Conservation (phyloP, 768 basidiomycete species). For the Mycena sanguinolenta region DNA sequence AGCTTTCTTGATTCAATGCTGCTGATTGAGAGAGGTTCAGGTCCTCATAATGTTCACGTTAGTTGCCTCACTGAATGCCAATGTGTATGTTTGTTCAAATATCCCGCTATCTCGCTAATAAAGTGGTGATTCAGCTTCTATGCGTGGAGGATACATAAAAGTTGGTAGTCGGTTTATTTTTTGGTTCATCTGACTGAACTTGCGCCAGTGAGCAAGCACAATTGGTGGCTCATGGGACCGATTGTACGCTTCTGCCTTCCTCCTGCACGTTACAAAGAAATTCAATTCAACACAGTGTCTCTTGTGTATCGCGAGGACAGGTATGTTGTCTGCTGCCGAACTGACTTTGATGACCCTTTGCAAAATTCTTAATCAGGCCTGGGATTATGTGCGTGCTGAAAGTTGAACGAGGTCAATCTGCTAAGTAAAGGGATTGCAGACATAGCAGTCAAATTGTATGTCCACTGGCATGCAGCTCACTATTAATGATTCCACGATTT, state of each 20-base stretch:
- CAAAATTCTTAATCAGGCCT: slow-evolving; percentile 6
- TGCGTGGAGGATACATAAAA: slow-evolving; percentile 48
- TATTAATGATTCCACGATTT: too few relatives aligned
- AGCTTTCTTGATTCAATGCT: not conserved
- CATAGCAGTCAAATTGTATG: slow-evolving; percentile 6
- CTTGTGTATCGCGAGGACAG: slow-evolving; percentile 15
- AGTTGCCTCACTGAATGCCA: slow-evolving; percentile 27
- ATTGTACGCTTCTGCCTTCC: slow-evolving; percentile 27
- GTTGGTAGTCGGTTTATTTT: slow-evolving; percentile 43
- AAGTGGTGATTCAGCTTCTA: slow-evolving; percentile 11
- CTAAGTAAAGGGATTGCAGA: not conserved
- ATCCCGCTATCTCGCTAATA: not conserved
- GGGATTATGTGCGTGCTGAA: slow-evolving; percentile 16
- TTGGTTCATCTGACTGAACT: not conserved
- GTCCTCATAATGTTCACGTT: not conserved
- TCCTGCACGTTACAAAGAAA: not conserved
- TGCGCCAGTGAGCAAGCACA: slow-evolving; percentile 50
- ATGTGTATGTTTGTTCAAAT: slow-evolving; percentile 20
- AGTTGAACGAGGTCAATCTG: too few relatives aligned
- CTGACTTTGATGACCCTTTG: not conserved
- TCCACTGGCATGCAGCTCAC: too few relatives aligned
- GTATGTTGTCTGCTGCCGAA: not conserved
- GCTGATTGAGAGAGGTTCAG: not conserved
- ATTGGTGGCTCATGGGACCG: slow-evolving; percentile 48
- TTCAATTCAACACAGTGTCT: not conserved